These are phyloP conservation scores for Didymella sp. DNA, from an alignment of 2,329 filamentous ascomycete species.

Conservation along the genomic window DNA sequence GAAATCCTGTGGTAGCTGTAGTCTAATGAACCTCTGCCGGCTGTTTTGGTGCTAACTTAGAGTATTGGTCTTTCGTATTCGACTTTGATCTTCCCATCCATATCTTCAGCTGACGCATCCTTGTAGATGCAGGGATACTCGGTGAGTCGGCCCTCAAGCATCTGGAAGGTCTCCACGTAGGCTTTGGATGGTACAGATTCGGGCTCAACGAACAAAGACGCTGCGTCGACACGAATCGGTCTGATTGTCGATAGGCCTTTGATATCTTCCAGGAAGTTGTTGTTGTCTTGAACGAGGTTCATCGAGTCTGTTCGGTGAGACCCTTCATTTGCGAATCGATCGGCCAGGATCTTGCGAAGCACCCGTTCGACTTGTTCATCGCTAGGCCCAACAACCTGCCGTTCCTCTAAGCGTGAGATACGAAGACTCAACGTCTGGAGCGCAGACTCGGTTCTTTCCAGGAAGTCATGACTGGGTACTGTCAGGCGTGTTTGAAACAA, in stretches of 20 bases:
- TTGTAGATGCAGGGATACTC: conserved; percentile 26
- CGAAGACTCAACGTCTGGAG: conserved; percentile 41
- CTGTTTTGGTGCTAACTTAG: not conserved
- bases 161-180: conserved; percentile 37
- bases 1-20: not conserved
- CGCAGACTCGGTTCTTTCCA: conserved; percentile 40
- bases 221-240: conserved; percentile 31
- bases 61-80: conserved; percentile 9
- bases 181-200: conserved; percentile 40
- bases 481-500: conserved; percentile 14
- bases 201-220: conserved; percentile 35
- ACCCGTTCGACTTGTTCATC: conserved; percentile 48
- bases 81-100: conserved; percentile 7
- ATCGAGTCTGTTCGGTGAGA: conserved; percentile 16
- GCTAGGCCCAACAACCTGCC: conserved; percentile 32
- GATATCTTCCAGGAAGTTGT: conserved; percentile 30
- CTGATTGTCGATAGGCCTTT: conserved; percentile 14
- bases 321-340: conserved; percentile 33
- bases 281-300: conserved; percentile 19
- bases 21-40: not conserved
- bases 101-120: not conserved
- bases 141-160: conserved; percentile 34
- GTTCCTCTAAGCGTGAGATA: conserved; percentile 39
- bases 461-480: conserved; percentile 34
- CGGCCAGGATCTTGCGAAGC: conserved; percentile 46